Evolutionary conservation across 2,329 filamentous ascomycete species (phyloP), one percentile per base, ranked within the genome.

Genomic region (Ophiosphaerella herpotricha): DNA sequence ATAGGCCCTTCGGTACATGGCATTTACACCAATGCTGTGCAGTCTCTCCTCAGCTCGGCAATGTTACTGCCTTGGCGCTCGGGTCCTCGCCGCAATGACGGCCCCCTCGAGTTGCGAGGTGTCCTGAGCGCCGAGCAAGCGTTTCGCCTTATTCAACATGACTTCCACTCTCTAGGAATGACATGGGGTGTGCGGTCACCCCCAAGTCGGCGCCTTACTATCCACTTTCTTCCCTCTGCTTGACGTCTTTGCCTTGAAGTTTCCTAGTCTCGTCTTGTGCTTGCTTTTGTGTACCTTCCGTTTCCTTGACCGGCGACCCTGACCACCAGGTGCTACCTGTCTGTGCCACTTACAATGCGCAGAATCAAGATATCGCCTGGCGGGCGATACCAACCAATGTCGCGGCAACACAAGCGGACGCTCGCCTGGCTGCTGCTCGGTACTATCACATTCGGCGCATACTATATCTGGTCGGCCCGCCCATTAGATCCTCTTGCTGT

Each of bases 401-500:
- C 64, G 11, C 63, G 64, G 24, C 63, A 66, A 32, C 68, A 70
- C 42, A 63, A 64, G 44, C 60, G 68, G 9, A 63, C 50, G 39
- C 55, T 68, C 37, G 47, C 54, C 16, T 70, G 68, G 43, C 57
- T 64, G 4, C 52, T 69, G 24, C 18, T 64, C 24, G 55, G 50
- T 37, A 60, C 58, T 21, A 23, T 63, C 46, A 45, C 63, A 23
- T 61, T 73, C 33, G 60, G 63, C 39, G 45, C 61, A 42, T 58
- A 62, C 43, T 72, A 71, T 49, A 46, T 64, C n/a, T 67, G 59
- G 45, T 64, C 54, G 41, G 54, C 54, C 21, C 52, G 54, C 21
- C 69, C 68, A 35, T 60, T 65, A 38, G 70, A 71, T 50, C 47
- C 49, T 5, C 43, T 69, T 26, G 63, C 63, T 7, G 57, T 71